These are phyloP conservation scores for Solanum acaule DNA, from an alignment of 257 asterid species.

Conservation along the genomic window DNA sequence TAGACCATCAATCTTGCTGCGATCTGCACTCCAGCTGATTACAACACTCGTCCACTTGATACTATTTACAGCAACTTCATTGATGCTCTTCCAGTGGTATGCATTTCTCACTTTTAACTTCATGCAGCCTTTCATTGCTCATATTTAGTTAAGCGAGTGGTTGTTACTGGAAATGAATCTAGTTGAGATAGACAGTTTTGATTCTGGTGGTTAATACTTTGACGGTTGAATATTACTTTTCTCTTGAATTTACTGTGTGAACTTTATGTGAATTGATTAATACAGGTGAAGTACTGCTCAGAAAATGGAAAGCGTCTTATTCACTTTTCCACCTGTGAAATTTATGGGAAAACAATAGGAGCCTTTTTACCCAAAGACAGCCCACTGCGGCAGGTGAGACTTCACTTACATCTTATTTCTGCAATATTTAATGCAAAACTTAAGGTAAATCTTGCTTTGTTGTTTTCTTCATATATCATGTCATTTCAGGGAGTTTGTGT, in stretches of 20 bases:
- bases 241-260: neutral
- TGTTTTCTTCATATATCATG: neutral
- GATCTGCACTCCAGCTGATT: conserved; percentile 94
- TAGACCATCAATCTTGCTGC: conserved; percentile 87
- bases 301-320: conserved; percentile 82
- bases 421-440: neutral
- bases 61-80: conserved; percentile 88
- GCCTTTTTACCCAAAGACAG: conserved; percentile 73
- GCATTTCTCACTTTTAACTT: conserved; percentile 2
- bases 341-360: conserved; percentile 87
- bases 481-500: neutral
- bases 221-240: neutral
- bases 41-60: conserved; percentile 90
- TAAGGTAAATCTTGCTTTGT: neutral
- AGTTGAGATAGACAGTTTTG: neutral
- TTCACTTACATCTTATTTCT: conserved; percentile 7
- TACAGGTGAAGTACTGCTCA: conserved; percentile 83
- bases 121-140: neutral
- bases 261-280: conserved; percentile 1
- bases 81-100: conserved; percentile 90
- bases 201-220: neutral
- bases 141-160: neutral
- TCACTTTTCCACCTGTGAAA: conserved; percentile 90
- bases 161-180: neutral
- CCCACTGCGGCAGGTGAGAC: conserved; percentile 65